Evolutionary conservation across 2,329 filamentous ascomycete genomes (phyloP), one percentile per base, ranked within the genome.

Genomic region (Cladosporium colombiae): DNA sequence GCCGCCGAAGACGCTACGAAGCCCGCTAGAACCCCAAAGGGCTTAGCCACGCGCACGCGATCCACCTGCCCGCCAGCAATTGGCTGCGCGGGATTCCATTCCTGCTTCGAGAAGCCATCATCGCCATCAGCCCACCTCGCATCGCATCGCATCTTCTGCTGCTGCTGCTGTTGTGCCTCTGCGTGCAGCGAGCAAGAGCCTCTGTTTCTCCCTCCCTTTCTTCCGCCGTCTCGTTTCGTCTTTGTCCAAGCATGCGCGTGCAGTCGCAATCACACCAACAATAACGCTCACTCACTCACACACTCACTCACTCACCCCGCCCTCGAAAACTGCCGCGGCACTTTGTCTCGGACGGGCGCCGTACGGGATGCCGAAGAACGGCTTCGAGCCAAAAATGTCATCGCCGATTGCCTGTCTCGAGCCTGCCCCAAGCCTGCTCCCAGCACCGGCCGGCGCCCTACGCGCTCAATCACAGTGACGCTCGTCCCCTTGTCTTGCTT

Each of bases 331-430:
- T 52, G 13, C 44, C 44, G 59, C 23, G 40, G 40, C 5, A 11
- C 44, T 27, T 62, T 62, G 59, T 62, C 46, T 62, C 59, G 33
- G 52, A 29, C 59, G 44, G 52, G 44, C 59, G 44, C 44, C 46
- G 31, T 35, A 21, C 61, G 61, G 61, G 25, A 63, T 63, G 50
- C 61, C 61, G 61, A 63, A 55, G 33, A 44, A 44, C 50, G 61
- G 61, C 35, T 62, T 52, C 44, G 50, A 29, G 33, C 13, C 33
- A 27, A 46, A 56, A 44, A 29, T 44, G 23, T 16, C 49, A 63
- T 63, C 61, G 61, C 49, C 50, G 61, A 63, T 63, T 52, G 44
- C 29, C 59, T 35, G 29, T 27, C 52, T 46, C 40, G 5, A 10
- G 37, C 18, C 37, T 44, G 37, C 18, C 50, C 16, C 33, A 35